Evolutionary conservation across 2,329 filamentous ascomycete species (phyloP).

Genomic region (Escovopsis sp.): DNA sequence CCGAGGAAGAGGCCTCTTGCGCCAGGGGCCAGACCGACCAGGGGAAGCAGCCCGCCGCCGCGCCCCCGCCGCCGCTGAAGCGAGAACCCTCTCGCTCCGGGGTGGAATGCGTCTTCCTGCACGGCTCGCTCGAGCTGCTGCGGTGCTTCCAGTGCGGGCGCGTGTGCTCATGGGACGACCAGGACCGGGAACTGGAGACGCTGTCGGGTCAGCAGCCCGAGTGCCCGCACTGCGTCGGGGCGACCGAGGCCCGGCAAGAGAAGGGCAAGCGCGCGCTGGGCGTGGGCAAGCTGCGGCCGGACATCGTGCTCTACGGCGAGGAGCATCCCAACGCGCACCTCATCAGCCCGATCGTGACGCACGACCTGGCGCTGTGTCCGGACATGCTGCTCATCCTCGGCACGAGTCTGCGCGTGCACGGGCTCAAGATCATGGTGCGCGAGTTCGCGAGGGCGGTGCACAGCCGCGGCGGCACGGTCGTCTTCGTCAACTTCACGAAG

Average conservation of each 20-base stretch:
- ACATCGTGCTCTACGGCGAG: conserved; percentile 62
- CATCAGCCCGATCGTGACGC: conserved; percentile 52
- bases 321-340: conserved; percentile 54
- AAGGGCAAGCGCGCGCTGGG: conserved; percentile 51
- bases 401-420: conserved; percentile 56
- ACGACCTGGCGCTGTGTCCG: conserved; percentile 48
- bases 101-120: conserved; percentile 53
- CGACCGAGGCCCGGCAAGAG: conserved; percentile 46
- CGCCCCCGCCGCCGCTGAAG: conserved; percentile 4
- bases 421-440: conserved; percentile 52
- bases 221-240: conserved; percentile 49
- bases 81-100: conserved; percentile 23
- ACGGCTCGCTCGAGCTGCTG: conserved; percentile 50
- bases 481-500: conserved; percentile 61
- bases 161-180: conserved; percentile 44
- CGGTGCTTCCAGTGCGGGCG: conserved; percentile 48
- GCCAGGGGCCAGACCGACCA: conserved; percentile 3
- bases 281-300: conserved; percentile 52
- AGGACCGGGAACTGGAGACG: conserved; percentile 37
- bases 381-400: conserved; percentile 56
- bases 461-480: conserved; percentile 49
- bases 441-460: conserved; percentile 61
- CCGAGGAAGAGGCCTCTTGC: conserved; percentile 8
- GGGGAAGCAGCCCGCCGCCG: conserved; percentile 5
- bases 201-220: conserved; percentile 50